Evolutionary conservation across 768 basidiomycete genomes (phyloP).

Genomic region (Suillus sp.): DNA sequence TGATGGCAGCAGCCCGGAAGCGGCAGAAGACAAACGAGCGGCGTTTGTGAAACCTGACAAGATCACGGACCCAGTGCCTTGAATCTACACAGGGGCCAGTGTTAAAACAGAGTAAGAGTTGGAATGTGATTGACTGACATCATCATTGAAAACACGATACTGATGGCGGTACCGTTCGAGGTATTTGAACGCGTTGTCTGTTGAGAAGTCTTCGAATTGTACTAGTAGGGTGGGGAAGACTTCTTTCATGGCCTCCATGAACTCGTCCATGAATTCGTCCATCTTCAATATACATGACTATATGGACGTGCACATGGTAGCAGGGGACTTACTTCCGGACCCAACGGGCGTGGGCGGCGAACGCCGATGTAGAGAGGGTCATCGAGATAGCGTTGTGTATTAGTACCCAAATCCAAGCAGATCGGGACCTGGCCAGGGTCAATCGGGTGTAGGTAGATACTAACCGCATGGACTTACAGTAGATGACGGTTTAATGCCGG

Average conservation of each 20-base stretch:
- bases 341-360: constrained; percentile 51
- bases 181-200: constrained; percentile 77
- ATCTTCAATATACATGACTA: constrained; percentile 42
- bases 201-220: constrained; percentile 81
- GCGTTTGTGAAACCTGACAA: constrained; percentile 77
- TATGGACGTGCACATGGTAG: background rate
- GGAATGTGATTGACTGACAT: constrained; percentile 45
- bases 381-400: constrained; percentile 62
- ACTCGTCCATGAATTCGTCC: constrained; percentile 75
- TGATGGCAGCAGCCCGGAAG: constrained; percentile 41
- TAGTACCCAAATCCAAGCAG: constrained; percentile 76
- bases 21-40: constrained; percentile 56
- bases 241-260: constrained; percentile 67
- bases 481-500: constrained; percentile 58
- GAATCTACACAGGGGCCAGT: constrained; percentile 44
- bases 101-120: constrained; percentile 7
- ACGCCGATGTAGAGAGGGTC: constrained; percentile 80
- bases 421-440: constrained; percentile 50
- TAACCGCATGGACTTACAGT: constrained; percentile 32
- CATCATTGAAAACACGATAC: constrained; percentile 72
- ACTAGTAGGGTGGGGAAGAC: constrained; percentile 68
- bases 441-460: background rate
- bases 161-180: constrained; percentile 60
- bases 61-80: constrained; percentile 76
- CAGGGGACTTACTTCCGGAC: constrained; percentile 40